Base-by-base conservation (phyloP, 2,329 filamentous ascomycete species). In the Coniochaeta sp. region DNA sequence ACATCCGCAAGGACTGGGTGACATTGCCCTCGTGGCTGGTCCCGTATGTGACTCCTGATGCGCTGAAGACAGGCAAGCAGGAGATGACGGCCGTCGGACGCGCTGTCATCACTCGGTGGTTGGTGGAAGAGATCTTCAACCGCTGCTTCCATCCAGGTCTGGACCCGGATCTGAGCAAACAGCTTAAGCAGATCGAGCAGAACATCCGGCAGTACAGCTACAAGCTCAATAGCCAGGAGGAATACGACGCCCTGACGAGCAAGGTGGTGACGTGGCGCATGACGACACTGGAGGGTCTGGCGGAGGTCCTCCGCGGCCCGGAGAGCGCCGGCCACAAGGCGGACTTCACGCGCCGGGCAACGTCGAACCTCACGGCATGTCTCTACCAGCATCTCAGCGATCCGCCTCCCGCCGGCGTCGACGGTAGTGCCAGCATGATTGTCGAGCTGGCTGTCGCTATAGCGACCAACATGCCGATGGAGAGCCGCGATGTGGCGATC, bases 51-150 rank as follows among this genome's bases (percentile, higher is more conserved):
- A 97, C 93, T 72, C 81, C 89, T 58, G 93, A 96, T 68, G 93
- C 92, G 0, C 81, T 96, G 59, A 85, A 88, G 67, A 91, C 89
- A 11, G 95, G 93, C 63, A 96, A 93, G 70, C 93, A 97, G 73
- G 95, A 99, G 74, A 99, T 99, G 95, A 98, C 92, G 7, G 93
- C 93, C 6, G 89, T 96, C 26, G 95, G 95, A 17, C 86, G 93
- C 59, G 92, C 93, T 14, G 86, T 93, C 64, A 92, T 99, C 66
- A 90, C 90, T 31, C 85, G 88, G 62, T 99, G 93, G 91, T 77
- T 99, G 6, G 87, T 93, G 26, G 91, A 96, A 55, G 91, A 96
- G 70, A 84, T 98, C 50, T 96, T 98, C 72, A 88, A 96, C 72
- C 88, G 88, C 59, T 93, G 89, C 74, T 98, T 99, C 76, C 95